A percentile compares a stretch with the other conserved stretches of the same genome.
phyloP scores from a whole-genome alignment of 2,329 filamentous ascomycete genomes.

The Aspergillus fumigatiaffinis region DNA sequence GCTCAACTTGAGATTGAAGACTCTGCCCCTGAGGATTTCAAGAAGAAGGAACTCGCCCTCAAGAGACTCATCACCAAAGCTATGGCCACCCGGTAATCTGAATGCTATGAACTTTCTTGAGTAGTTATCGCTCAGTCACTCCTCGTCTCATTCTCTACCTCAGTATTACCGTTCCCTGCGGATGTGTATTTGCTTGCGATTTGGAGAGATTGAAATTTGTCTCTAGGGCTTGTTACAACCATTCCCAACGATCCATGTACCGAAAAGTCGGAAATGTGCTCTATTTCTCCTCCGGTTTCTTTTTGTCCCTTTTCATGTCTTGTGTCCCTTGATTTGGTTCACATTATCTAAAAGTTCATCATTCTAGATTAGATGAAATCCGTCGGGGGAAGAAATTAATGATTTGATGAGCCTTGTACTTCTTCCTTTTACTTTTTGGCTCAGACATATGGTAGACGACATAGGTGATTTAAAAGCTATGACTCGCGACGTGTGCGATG shows the following conservation, averaged over 20 bases:
- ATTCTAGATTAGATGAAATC: slow-evolving; percentile 29
- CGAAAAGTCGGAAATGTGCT: not conserved
- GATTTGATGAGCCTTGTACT: slow-evolving; percentile 20
- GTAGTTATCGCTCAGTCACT: not conserved
- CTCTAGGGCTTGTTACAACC: not conserved
- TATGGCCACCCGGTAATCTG: slow-evolving; percentile 77
- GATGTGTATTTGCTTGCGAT: not conserved
- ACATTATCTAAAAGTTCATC: slow-evolving; percentile 26
- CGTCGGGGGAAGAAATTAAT: slow-evolving; percentile 23
- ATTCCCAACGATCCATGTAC: not conserved
- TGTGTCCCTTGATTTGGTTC: slow-evolving; percentile 15
- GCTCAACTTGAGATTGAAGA: slow-evolving; percentile 94
- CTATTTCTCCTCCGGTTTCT: not conserved
- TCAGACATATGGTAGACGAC: not conserved
- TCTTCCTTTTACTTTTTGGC: not conserved
- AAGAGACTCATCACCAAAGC: slow-evolving; percentile 99
- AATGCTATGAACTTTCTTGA: not conserved
- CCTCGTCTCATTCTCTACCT: not conserved
- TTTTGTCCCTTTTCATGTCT: not conserved
- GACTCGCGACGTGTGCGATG: not conserved
- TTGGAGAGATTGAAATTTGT: not conserved
- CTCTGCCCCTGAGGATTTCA: slow-evolving; percentile 84
- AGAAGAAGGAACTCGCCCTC: slow-evolving; percentile 98
- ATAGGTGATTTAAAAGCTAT: not conserved
- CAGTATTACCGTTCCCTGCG: not conserved